Evolutionary conservation across 306 rosid species (phyloP), one percentile per base, ranked within the genome.

Genomic region (Geum urbanum): DNA sequence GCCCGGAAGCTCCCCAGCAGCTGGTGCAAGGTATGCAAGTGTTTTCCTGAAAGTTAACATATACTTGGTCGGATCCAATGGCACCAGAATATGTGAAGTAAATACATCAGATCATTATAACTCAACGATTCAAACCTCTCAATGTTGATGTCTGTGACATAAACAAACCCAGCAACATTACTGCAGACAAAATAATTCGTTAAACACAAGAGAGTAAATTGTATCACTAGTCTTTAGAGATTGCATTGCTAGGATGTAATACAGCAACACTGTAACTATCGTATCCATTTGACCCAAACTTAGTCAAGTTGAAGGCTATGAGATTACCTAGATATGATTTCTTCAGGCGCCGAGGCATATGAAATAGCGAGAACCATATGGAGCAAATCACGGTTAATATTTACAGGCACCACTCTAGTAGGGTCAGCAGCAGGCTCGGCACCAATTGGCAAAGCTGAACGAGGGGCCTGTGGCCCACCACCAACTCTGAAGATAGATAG

Each of bases 371-470:
- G 96, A 68, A 94, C 90, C 15, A 74, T 16, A 63, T 86, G 95
- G 58, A 91, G 95, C 84, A 94, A 82, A 80, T 94, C 99, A 67
- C 78, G 86, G 79, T 82, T 87, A 65, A 89, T 84, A 74, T 83
- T 88, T 56, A 89, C 95, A 68, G 89, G 91, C 47, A 85, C 96
- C 66, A 91, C 81, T 80, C 97, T 84, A 27, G 92, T 91, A 47
- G 99, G 97, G 65, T 91, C 97, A 41, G 96, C 96, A 4, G 92
- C 89, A 65, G 99, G 99, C 80, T 94, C 97, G 52, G 99, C 99
- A 67, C 99, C 98, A 78, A 94, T 90, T 48, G 97, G 98, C 86
- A 94, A 77, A 67, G 98, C 98, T 48, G 97, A 94, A 7, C 95
- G 96, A 0, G 97, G 98, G 74, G 98, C 95, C 78, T 94, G 98